Conservation (phyloP, 495 filamentous ascomycete species). For the Bacidia rubella region DNA sequence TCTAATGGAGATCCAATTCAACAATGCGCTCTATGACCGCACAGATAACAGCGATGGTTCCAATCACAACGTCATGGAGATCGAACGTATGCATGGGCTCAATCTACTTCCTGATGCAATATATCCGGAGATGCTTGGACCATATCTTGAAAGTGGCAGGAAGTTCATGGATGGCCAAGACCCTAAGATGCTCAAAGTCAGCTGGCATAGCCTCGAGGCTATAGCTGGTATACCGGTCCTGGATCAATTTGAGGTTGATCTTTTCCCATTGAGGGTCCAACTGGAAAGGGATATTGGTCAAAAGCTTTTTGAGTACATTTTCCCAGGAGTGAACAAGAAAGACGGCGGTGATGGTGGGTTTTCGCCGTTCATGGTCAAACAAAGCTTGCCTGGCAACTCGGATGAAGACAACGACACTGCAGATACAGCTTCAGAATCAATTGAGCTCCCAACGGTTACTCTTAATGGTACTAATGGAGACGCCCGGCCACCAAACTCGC, state of each 20-base stretch:
- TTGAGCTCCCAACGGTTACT: slow-evolving; percentile 14
- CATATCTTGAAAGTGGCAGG: slow-evolving; percentile 56
- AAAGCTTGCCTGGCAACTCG: slow-evolving; percentile 41
- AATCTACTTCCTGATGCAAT: slow-evolving; percentile 83
- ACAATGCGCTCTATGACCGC: slow-evolving; percentile 79
- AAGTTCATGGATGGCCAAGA: slow-evolving; percentile 33
- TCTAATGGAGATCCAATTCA: slow-evolving; percentile 84
- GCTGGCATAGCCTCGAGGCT: slow-evolving; percentile 95
- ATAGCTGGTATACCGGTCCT: slow-evolving; percentile 96
- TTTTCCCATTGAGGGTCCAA: slow-evolving; percentile 88
- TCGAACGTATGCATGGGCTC: slow-evolving; percentile 68
- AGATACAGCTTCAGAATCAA: slow-evolving; percentile 19
- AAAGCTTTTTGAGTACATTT: slow-evolving; percentile 94
- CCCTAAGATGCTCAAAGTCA: slow-evolving; percentile 74
- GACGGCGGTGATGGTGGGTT: slow-evolving; percentile 45
- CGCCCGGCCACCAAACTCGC: slow-evolving; percentile 35
- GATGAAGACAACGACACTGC: slow-evolving; percentile 46
- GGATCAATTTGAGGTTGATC: slow-evolving; percentile 89
- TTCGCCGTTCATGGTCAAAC: slow-evolving; percentile 73
- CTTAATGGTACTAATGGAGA: slow-evolving; percentile 25
- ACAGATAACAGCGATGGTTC: slow-evolving; percentile 95
- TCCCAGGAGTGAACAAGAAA: slow-evolving; percentile 59
- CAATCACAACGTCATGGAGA: slow-evolving; percentile 80
- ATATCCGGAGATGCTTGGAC: slow-evolving; percentile 90
- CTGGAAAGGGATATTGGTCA: slow-evolving; percentile 87